Base-by-base conservation (phyloP, 345 rosid species). In the Gynandropsis gynandra region DNA sequence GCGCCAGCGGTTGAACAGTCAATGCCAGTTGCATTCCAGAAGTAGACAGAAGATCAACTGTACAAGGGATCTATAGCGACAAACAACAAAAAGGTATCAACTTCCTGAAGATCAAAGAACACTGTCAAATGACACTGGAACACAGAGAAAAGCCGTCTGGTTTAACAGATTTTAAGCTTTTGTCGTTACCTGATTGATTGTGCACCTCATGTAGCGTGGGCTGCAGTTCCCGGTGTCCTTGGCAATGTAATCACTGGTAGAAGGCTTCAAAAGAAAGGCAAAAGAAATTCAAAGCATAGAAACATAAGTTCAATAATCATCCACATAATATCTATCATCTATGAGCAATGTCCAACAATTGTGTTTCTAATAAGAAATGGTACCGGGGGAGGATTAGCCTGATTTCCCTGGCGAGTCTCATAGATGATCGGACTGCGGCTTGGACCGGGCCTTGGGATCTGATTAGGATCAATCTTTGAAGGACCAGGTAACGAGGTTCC, bases 181-280 rank as follows among this genome's bases (percentile, higher is more conserved):
- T 39, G 51, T 44, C 52, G 2, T 50, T 40, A 92, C 98, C 95
- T 92, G 98, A 79, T 72, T 83, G 65, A 92, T 82, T 50, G 97
- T 85, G 66, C 94, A 85, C 72, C 98, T 75, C 89, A 92, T 87
- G 76, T 76, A 79, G 56, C 96, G 98, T 18, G 98, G 98, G 77
- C 96, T 92, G 70, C 88, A 85, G 71, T 87, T 92, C 51, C 96
- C 95, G 32, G 85, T 81, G 79, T 92, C 98, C 67, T 80, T 74
- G 50, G 71, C 84, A 41, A 92, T 85, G 73, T 77, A 92, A 61
- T 92, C 97, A 62, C 80, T 84, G 39, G 88, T 79, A 12, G 87
- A 86, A 53, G 97, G 89, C 98, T 92, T 77, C 62, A 16, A 42
- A 68, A 54, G 27, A 56, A 57, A 58, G 29, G 29, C 18, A 70